Evolutionary conservation across 2,329 filamentous ascomycete genomes (phyloP), one percentile per base, ranked within the genome.

Genomic region (Penicillium sp.): DNA sequence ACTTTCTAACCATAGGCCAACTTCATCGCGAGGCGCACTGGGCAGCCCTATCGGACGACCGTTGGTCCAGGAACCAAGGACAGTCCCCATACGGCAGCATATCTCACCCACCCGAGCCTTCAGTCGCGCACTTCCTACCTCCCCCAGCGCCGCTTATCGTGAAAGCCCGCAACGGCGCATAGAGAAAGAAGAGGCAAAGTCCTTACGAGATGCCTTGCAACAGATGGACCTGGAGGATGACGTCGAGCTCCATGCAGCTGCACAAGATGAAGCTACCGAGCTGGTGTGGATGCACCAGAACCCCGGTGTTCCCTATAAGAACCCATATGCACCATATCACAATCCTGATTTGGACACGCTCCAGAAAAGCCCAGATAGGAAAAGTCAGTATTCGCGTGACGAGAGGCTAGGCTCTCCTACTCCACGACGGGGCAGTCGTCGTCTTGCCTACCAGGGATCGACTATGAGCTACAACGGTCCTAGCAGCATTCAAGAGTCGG

Each of bases 271-370:
- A 62, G 81, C 81, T 10, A 77, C 78, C 0, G 78, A 82, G 57
- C 69, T 84, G 31, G 81, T 84, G 15, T 80, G 77, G 75, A 78
- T 78, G 61, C 81, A 84, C 62, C 75, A 75, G 56, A 77, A 80
- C 55, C 75, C 78, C 10, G 71, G 74, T 7, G 67, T 75, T 24
- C 68, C 73, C 2, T 71, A 68, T 38, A 71, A 70, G 44, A 76
- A 76, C 53, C 74, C 77, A 15, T 69, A 74, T 56, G 72, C 69
- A 9, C 65, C 72, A 10, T 75, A 74, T 54, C 64, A 61, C 55
- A 75, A 75, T 48, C 72, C 72, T 0, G 72, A 75, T 50, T n/a
- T n/a, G n/a, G n/a, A n/a, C n/a, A n/a, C n/a, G n/a, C n/a, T n/a
- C n/a, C n/a, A n/a, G n/a, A n/a, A n/a, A n/a, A n/a, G n/a, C n/a